Evolutionary conservation across 2,329 filamentous ascomycete genomes (phyloP), one percentile per base, ranked within the genome.

Genomic region (Metarhizium guizhouense): DNA sequence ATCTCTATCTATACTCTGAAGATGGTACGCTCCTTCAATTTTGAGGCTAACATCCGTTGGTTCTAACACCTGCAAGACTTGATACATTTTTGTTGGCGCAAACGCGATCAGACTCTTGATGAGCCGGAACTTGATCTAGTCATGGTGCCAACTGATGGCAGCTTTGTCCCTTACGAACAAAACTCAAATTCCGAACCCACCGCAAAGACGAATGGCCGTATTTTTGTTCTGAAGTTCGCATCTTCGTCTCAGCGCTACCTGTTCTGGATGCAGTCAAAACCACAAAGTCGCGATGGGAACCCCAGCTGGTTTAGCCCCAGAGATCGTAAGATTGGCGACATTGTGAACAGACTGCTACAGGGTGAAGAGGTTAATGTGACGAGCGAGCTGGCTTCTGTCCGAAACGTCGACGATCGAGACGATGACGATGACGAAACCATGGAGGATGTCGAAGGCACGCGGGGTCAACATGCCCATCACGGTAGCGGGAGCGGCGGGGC

Each of bases 11-110:
- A 54, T 96, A 94, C 73, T 81, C 81, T 53, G 92, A 95, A 78
- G 93, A 96, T 85, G 93, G 86, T 87, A 32, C 52, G 25, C n/a
- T 20, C 20, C n/a, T 45, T 6, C 7, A 20, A n/a, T 16, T 18
- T 45, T 30, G 3, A 25, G 11, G 13, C 14, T 5, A 11, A 14
- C 38, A 6, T 20, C 6, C 13, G 7, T 2, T 7, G 25, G 11
- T 11, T 36, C 47, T 57, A 32, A 58, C 42, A 6, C 8, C 6
- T n/a, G 34, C n/a, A 61, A 91, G 88, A 96, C 53, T 82, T 99
- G 58, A 80, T 95, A 58, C 92, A 96, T 76, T 96, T 99, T 76
- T 96, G 92, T 82, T 99, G 95, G 95, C 87, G 92, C 62, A 85
- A 89, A 65, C 87, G 94, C 62, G 81, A 78, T 62, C 82, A 83